Base-by-base conservation (phyloP, 495 filamentous ascomycete species). In the Penicillium parvum region DNA sequence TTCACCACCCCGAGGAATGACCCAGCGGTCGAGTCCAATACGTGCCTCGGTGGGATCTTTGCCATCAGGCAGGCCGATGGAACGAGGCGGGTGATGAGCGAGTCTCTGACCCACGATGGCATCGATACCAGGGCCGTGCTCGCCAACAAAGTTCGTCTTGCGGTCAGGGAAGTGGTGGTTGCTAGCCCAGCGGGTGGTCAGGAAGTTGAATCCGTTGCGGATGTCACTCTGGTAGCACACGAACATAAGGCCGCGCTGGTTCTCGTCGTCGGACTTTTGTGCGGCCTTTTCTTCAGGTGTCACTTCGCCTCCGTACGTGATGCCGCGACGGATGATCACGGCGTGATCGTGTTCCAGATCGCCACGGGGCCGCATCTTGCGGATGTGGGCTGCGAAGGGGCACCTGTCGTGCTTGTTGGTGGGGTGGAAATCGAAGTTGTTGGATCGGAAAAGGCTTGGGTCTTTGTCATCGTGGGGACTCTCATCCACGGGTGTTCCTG, bases 381-480 rank as follows among this genome's bases (percentile, higher is more conserved):
- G 64, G 23, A 54, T 58, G 38, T 69, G 65, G 2, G 65, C 64
- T 2, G 61, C 60, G 20, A 65, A 56, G 1, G 65, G 65, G 41
- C 61, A 68, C 12, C 38, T 50, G 9, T 40, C 19, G 28, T 49
- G 34, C 15, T 54, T 33, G 3, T 38, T 11, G 7, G 25, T 41
- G 11, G 52, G 53, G 3, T 52, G 32, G 37, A 46, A 66, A 23
- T 64, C 56, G 26, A 57, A 66, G 21, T 64, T 50, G 35, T 68
- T 68, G 10, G 37, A 38, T 34, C 10, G n/a, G 8, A 36, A 58
- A 10, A 69, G 35, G 4, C 9, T 21, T 16, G 23, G 26, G 8
- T 54, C 49, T 22, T 66, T 40, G 53, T 71, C 68, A 8, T 52
- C 36, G 7, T 37, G 35, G 18, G 34, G 40, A 28, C 38, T 43